Evolutionary conservation across 208 protist genomes (phyloP).

Genomic region (Acanthamoeba royreba): DNA sequence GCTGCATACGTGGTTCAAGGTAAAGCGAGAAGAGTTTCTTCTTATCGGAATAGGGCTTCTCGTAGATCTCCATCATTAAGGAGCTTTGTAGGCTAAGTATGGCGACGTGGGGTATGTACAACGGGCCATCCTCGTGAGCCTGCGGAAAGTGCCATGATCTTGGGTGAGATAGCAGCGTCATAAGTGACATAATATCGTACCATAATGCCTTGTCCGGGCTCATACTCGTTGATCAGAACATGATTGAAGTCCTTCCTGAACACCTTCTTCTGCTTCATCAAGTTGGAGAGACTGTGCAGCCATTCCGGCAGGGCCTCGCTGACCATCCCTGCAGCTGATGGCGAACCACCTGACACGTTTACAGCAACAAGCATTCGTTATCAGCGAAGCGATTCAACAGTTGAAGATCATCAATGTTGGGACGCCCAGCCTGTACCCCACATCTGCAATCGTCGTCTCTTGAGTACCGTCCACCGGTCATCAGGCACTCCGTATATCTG

Average conservation of each 20-base stretch:
- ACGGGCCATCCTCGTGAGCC: constrained; percentile 1
- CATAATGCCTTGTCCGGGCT: constrained; percentile 26
- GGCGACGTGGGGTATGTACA: constrained; percentile 9
- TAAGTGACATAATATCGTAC: background rate
- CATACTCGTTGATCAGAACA: constrained; percentile 26
- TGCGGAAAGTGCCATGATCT: background rate
- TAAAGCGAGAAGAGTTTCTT: background rate
- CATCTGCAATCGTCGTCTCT: background rate
- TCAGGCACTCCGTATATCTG: background rate
- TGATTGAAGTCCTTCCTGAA: background rate
- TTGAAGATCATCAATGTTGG: background rate
- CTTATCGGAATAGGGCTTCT: background rate
- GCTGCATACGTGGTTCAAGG: background rate
- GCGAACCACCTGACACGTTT: background rate
- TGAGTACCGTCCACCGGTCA: background rate
- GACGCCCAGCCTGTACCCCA: background rate
- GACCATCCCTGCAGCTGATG: background rate
- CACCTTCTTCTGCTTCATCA: background rate
- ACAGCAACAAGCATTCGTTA: background rate
- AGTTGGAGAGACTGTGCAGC: background rate
- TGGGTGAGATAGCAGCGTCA: background rate
- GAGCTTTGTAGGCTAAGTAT: background rate
- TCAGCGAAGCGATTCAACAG: background rate
- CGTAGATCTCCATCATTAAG: background rate
- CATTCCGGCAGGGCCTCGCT: background rate